Evolutionary conservation across 2,329 filamentous ascomycete species (phyloP), one percentile per base, ranked within the genome.

Genomic region (Blastomyces percursus): DNA sequence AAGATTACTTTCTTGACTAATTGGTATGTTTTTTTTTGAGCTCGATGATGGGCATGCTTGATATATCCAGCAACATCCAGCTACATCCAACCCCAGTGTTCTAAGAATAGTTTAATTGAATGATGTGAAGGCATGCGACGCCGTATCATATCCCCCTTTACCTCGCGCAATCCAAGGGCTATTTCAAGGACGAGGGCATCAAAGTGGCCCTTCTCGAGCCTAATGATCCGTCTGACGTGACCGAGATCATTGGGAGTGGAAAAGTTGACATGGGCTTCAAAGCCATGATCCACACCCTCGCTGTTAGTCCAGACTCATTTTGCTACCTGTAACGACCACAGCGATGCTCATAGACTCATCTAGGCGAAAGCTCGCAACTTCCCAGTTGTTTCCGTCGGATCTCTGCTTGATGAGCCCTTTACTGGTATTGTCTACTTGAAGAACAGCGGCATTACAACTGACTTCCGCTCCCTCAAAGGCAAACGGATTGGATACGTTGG

Each of bases 1-100:
- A 91, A 91, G 85, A 90, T 91, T 72, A 91, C 88, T 61, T 91
- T 91, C 79, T 81, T 91, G 74, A 89, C 87, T 78, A 91, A 91
- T 82, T 91, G 88, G 88, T 90, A 84, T 73, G 77, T 30, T 30
- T 30, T 30, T 30, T 30, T 64, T 50, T 14, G 46, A 50, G 24
- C 19, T 7, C 9, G 35, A 12, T 21, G 35, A 42, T 42, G 40
- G 14, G 40, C 40, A 19, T 19, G 16, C 40, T 42, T 11, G 3
- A 42, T 19, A 7, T 11, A 52, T 19, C 21, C 12, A 35, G 21
- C 16, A 19, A 16, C 30, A 46, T 5, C 2, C 5, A 2, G 52
- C 12, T 50, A 50, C 3, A 50, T 24, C 46, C 21, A 50, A 38
- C 24, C n/a, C 30, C 42, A 56, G 55, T 32, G 58, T 38, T 42